Base-by-base conservation (phyloP, 2,329 filamentous ascomycete genomes). In the Neoarthrinium moseri region DNA sequence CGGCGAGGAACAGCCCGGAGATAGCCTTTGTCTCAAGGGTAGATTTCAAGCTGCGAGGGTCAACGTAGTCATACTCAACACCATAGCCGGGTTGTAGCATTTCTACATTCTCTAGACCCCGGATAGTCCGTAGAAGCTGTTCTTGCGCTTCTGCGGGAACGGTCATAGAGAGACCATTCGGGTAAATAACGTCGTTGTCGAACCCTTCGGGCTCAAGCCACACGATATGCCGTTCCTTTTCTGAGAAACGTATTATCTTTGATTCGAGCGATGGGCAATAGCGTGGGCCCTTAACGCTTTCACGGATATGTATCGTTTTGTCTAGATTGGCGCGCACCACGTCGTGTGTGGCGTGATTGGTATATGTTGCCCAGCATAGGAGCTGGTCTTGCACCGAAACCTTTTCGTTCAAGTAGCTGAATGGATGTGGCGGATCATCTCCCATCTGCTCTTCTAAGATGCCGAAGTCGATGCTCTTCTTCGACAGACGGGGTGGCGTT, bases 121-220 rank as follows among this genome's bases (percentile, higher is more conserved):
- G 78, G 44, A 99, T 87, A 0, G 90, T 95, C 46, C 84, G 86
- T n/a, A 99, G 74, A 61, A 95, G 83, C 42, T 85, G 80, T 57
- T 89, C 85, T 64, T 99, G 94, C 0, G 88, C 90, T 46, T 92
- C 89, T 1, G 84, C 85, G 0, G 94, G 94, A 3, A 99, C 84
- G 0, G 94, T 99, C 90, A 97, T 97, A 22, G 91, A 96, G 30
- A 99, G 84, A 1, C 94, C 94, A 59, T 99, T 99, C 0, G 94
- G 94, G 61, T 99, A 99, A 46, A 99, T 85, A 35, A 96, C 77
- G 54, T 95, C 83, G 61, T 82, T 95, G 52, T 91, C 81, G 59
- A 96, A 95, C 3, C 94, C 94, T 73, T 99, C 94, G 0, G 92
- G 94, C 65, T 99, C 94, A 12, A 99, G 81, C 94, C 94, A 99